Base-by-base conservation (phyloP, 2,329 filamentous ascomycete species). In the Diplodia scrobiculata region DNA sequence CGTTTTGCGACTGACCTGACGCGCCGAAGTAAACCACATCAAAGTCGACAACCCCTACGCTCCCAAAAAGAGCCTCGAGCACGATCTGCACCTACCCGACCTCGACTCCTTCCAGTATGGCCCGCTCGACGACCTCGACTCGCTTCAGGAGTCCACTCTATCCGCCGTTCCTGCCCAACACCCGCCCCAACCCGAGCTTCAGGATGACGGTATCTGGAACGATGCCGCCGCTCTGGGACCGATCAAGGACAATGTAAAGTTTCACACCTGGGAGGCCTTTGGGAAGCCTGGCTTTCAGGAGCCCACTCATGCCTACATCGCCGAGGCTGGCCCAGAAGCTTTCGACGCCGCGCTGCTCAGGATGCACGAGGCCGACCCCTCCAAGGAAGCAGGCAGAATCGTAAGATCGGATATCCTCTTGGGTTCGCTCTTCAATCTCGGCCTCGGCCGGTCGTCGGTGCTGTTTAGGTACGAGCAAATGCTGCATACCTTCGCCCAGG, bases 251-350 rank as follows among this genome's bases (percentile, higher is more conserved):
- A 66, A 74, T 27, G 65, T 73, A 1, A 63, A 67, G 47, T 86
- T 87, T 71, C 84, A 83, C 68, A 89, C 88, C 0, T 95, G 91
- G 91, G 87, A 92, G 69, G 79, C 77, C 1, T 93, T 93, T 71
- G 78, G 82, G 1, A 59, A 53, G 66, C 70, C 77, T 0, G 73
- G 79, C n/a, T 72, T 79, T 5, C 73, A 79, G 4, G 76, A 79
- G 10, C 69, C 74, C 1, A 71, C 68, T 48, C 83, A 85, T 1
- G 75, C 83, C 1, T 88, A 90, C 68, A 78, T 92, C 13, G 88
- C 87, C 2, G 91, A 95, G 76, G 86, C 87, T 32, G 89, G 89
- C 0, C 80, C 88, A 1, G 75, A 76, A 10, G 82, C 84, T 1
- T 91, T 91, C 68, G 89, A 94, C 78, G 85, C 88, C 6, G 80